phyloP scores from a whole-genome alignment of 805 yeast genomes.

The Nakazawaea peltata region DNA sequence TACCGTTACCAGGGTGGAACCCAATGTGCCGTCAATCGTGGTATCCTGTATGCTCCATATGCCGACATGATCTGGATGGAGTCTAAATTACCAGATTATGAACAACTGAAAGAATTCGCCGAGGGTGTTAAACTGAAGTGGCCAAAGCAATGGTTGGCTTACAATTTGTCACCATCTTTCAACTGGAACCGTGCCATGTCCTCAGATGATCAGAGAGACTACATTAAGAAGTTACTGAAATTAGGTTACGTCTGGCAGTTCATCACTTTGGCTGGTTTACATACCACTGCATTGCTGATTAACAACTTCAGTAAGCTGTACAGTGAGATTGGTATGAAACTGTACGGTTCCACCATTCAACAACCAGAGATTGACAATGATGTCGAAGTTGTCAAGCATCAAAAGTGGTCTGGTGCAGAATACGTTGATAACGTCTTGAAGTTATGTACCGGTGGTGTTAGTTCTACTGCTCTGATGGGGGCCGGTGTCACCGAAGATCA shows the following conservation, averaged over 20 bases:
- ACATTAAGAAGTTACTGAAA: slow-evolving; percentile 76
- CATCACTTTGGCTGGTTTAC: slow-evolving; percentile 94
- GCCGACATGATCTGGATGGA: slow-evolving; percentile 98
- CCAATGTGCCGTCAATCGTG: slow-evolving; percentile 95
- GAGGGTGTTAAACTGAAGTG: slow-evolving; percentile 73
- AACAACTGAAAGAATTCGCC: slow-evolving; percentile 92
- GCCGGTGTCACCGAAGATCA: slow-evolving; percentile 97
- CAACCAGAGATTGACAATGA: slow-evolving; percentile 79
- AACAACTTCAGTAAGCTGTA: slow-evolving; percentile 78
- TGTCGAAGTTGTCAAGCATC: slow-evolving; percentile 96
- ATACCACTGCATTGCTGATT: slow-evolving; percentile 88
- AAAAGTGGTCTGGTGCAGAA: slow-evolving; percentile 98
- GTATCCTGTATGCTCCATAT: slow-evolving; percentile 89
- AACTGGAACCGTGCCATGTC: slow-evolving; percentile 97
- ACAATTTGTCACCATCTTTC: slow-evolving; percentile 94
- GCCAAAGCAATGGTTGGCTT: slow-evolving; percentile 95
- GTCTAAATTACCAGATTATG: slow-evolving; percentile 87
- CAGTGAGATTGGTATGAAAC: slow-evolving; percentile 84
- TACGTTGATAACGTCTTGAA: slow-evolving; percentile 87
- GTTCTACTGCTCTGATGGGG: slow-evolving; percentile 98
- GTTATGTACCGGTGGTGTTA: slow-evolving; percentile 88
- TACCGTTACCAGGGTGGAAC: slow-evolving; percentile 96
- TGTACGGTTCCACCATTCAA: slow-evolving; percentile 86
- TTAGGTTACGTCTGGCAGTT: slow-evolving; percentile 97
- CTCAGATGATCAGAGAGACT: slow-evolving; percentile 79